Evolutionary conservation across 495 filamentous ascomycete species (phyloP).

Genomic region (Hypoxylon crocopeplum): DNA sequence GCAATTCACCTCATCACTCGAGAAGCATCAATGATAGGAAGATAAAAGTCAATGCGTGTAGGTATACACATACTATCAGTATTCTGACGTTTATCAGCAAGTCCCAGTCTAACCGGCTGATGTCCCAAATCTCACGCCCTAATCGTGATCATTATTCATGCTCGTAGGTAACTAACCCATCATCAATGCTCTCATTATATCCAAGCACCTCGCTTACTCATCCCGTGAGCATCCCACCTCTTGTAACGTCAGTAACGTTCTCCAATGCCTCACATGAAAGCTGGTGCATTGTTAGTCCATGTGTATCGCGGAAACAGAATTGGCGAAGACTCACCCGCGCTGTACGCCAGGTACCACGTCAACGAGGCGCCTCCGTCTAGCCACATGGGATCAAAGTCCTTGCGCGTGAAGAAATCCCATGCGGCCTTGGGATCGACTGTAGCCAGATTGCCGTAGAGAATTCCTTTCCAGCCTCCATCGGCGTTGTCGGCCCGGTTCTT

Average conservation of each 20-base stretch:
- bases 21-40: neutral
- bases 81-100: slow-evolving; percentile 7
- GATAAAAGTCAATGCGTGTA: neutral
- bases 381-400: slow-evolving; percentile 71
- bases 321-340: slow-evolving; percentile 60
- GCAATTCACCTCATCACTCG: no score
- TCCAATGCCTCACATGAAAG: slow-evolving; percentile 35
- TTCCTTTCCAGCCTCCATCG: slow-evolving; percentile 81
- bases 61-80: slow-evolving; percentile 6
- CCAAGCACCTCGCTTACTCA: slow-evolving; percentile 4
- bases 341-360: slow-evolving; percentile 88
- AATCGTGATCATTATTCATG: slow-evolving; percentile 22
- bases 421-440: slow-evolving; percentile 72
- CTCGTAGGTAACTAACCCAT: slow-evolving; percentile 1
- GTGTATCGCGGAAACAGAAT: neutral
- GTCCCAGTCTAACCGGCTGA: neutral
- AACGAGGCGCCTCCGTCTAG: slow-evolving; percentile 86
- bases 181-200: slow-evolving; percentile 20
- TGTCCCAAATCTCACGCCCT: slow-evolving; percentile 1
- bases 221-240: neutral
- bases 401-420: slow-evolving; percentile 75
- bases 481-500: slow-evolving; percentile 65
- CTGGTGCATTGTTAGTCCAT: slow-evolving; percentile 27
- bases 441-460: slow-evolving; percentile 83
- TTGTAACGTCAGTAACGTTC: neutral